phyloP scores from a whole-genome alignment of 2,329 filamentous ascomycete genomes.

The Aspergillus sp. region DNA sequence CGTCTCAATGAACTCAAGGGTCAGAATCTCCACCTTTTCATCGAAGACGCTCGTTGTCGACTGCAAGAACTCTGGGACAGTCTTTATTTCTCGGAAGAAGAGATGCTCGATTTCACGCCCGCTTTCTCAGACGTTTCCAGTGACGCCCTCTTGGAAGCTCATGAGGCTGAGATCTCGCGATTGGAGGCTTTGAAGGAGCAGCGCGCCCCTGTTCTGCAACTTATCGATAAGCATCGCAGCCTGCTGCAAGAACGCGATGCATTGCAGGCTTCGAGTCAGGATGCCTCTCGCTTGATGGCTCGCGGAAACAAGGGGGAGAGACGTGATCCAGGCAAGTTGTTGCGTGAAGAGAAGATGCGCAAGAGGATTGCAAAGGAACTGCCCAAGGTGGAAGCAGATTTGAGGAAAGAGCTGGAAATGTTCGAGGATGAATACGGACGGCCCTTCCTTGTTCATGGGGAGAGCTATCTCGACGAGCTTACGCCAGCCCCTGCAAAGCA shows the following conservation, averaged over 20 bases:
- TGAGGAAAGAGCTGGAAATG: constrained; percentile 69
- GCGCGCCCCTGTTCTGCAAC: constrained; percentile 70
- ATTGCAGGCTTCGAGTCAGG: constrained; percentile 82
- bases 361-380: constrained; percentile 95
- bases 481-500: constrained; percentile 61
- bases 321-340: constrained; percentile 85
- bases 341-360: constrained; percentile 96
- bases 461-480: constrained; percentile 82
- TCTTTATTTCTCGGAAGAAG: constrained; percentile 91
- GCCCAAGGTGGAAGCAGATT: constrained; percentile 80
- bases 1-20: constrained; percentile 87
- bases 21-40: constrained; percentile 90
- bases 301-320: constrained; percentile 89
- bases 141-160: constrained; percentile 87
- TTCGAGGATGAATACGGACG: constrained; percentile 95
- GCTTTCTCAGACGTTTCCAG: constrained; percentile 97
- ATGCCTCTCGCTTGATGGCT: constrained; percentile 85
- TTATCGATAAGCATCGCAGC: constrained; percentile 76
- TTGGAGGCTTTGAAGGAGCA: constrained; percentile 79
- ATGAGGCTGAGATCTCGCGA: constrained; percentile 81
- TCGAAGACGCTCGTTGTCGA: constrained; percentile 85
- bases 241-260: constrained; percentile 82
- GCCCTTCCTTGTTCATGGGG: constrained; percentile 86
- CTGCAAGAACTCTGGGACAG: constrained; percentile 93
- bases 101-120: constrained; percentile 97